phyloP scores from a whole-genome alignment of 2,329 filamentous ascomycete genomes.

The Ceratocystis ficicola region DNA sequence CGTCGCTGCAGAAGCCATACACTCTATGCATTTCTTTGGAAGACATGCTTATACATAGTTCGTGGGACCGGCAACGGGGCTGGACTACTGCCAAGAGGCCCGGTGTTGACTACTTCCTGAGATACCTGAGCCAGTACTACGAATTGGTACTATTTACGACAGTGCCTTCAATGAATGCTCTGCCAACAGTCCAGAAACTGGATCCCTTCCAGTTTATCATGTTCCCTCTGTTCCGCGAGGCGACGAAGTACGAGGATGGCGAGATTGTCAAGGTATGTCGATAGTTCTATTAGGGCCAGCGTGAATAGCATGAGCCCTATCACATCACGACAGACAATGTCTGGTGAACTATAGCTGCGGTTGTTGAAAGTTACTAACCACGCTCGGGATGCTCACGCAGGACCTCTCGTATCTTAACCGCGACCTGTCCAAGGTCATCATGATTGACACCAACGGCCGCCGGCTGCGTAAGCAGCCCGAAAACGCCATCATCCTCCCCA shows the following conservation, averaged over 20 bases:
- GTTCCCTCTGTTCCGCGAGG: slow-evolving; percentile 89
- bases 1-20: slow-evolving; percentile 71
- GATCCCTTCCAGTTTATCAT: slow-evolving; percentile 92
- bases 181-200: slow-evolving; percentile 81
- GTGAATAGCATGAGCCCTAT: no score
- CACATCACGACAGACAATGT: no score
- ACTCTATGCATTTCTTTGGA: slow-evolving; percentile 87
- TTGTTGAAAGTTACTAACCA: background rate
- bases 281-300: background rate
- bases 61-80: slow-evolving; percentile 87
- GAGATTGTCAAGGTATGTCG: slow-evolving; percentile 77
- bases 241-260: slow-evolving; percentile 92
- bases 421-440: slow-evolving; percentile 85
- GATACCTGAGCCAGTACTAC: slow-evolving; percentile 95
- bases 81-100: slow-evolving; percentile 93
- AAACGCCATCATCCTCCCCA: slow-evolving; percentile 82
- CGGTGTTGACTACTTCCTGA: slow-evolving; percentile 91
- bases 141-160: slow-evolving; percentile 93
- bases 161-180: slow-evolving; percentile 69
- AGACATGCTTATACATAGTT: slow-evolving; percentile 85
- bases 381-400: slow-evolving; percentile 34
- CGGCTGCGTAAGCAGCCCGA: slow-evolving; percentile 88
- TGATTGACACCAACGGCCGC: slow-evolving; percentile 73
- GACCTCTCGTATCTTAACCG: slow-evolving; percentile 97
- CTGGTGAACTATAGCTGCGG: no score